phyloP scores from a whole-genome alignment of 2,329 filamentous ascomycete species.

The Cladophialophora psammophila region DNA sequence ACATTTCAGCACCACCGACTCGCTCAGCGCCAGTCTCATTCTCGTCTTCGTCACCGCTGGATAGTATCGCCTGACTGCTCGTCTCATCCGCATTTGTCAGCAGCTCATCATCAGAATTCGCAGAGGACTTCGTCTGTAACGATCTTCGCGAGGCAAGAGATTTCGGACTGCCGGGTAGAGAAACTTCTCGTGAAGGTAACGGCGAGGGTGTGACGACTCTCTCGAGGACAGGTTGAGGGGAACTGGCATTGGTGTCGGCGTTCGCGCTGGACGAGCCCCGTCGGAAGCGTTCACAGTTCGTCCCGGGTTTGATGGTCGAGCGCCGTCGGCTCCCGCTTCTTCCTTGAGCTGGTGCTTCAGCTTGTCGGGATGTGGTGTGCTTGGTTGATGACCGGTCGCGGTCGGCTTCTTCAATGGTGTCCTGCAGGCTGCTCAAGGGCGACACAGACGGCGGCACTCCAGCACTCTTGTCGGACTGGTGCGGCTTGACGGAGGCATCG shows the following conservation, averaged over 20 bases:
- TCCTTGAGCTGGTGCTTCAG: constrained; percentile 40
- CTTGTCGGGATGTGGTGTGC: constrained; percentile 38
- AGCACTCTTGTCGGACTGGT: constrained; percentile 18
- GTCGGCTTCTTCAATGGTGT: constrained; percentile 45
- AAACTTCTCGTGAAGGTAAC: constrained; percentile 48
- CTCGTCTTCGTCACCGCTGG: constrained; percentile 64
- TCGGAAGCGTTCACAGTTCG: constrained; percentile 31
- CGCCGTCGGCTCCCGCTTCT: constrained; percentile 39
- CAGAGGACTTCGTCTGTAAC: constrained; percentile 64
- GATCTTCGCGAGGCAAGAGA: constrained; percentile 46
- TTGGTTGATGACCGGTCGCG: constrained; percentile 34
- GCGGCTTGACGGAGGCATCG: constrained; percentile 46
- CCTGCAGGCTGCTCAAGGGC: constrained; percentile 44
- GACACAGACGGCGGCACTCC: constrained; percentile 8
- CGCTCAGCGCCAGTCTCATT: constrained; percentile 1
- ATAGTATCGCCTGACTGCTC: constrained; percentile 62
- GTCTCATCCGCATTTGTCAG: constrained; percentile 60
- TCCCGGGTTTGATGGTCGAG: constrained; percentile 40
- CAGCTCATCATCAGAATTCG: constrained; percentile 65
- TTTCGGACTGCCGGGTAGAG: constrained; percentile 65
- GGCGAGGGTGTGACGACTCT: constrained; percentile 40
- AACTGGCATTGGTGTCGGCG: constrained; percentile 36
- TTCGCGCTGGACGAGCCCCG: constrained; percentile 26
- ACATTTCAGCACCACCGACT: not conserved
- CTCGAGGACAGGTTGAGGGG: constrained; percentile 37